Evolutionary conservation across 352 stramenopile genomes (phyloP), one percentile per base, ranked within the genome.

Genomic region (Phytophthora pseudosyringae): DNA sequence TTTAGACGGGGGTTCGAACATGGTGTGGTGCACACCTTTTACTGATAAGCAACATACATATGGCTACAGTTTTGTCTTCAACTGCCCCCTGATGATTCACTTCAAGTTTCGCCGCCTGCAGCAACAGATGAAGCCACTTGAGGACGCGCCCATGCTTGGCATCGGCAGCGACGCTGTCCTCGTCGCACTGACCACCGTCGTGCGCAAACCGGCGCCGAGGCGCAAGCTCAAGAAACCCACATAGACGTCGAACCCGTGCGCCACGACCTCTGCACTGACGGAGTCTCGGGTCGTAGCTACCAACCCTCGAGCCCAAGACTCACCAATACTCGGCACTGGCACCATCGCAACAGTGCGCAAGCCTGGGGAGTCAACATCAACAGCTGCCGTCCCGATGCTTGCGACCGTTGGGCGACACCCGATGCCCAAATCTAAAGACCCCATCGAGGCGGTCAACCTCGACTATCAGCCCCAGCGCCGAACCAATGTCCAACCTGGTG

Each of bases 21-120:
- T 48, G 9, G 12, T 57, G 57, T 58, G 21, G 1, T 44, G 1
- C 4, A 65, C 47, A 39, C n/a, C 4, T 51, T 5, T 11, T 55
- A 28, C 7, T 11, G 10, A 36, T 21, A 4, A 48, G n/a, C 38
- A 44, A 44, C 6, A 26, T 21, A 38, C 46, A 60, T 15, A 59
- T 58, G 50, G 51, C 25, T 50, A 59, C 51, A 31, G 16, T 40
- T 12, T 21, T 35, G 31, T 35, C 56, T 57, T 49, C 36, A 57
- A 29, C 4, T 35, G 7, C 6, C 31, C 7, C 31, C 16, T 40
- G 9, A 40, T 40, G 45, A 39, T 28, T 39, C 45, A 52, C 8
- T 52, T 28, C 28, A 12, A 18, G 8, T 38, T 44, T 44, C n/a
- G n/a, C 38, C 38, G n/a, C 38, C 38, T 25, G 13, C 13, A 15